These are phyloP conservation scores for Aspergillus haitiensis DNA, from an alignment of 495 filamentous ascomycete species.

Conservation along the genomic window DNA sequence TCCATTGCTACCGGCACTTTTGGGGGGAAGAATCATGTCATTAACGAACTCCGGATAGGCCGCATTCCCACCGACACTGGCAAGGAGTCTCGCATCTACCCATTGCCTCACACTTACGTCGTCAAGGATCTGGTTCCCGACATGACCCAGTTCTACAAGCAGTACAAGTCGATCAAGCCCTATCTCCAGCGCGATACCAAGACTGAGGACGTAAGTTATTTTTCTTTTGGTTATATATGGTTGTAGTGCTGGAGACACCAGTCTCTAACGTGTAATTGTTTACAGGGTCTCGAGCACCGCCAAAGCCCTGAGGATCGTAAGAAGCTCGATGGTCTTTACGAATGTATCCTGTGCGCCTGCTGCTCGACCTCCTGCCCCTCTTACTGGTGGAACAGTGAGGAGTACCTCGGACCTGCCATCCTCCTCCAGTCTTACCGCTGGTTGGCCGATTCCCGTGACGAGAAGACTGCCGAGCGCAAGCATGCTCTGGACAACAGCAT, in stretches of 20 bases:
- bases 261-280: background rate
- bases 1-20: background rate
- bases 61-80: conserved; percentile 84
- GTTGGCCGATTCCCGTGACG: conserved; percentile 89
- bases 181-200: conserved; percentile 88
- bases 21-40: conserved; percentile 1
- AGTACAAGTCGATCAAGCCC: conserved; percentile 99
- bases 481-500: conserved; percentile 94
- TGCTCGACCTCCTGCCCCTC: conserved; percentile 97
- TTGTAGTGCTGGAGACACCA: conserved; percentile 7
- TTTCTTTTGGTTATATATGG: background rate
- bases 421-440: conserved; percentile 96
- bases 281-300: conserved; percentile 80
- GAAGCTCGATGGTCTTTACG: conserved; percentile 97
- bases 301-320: conserved; percentile 86
- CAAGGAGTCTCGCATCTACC: conserved; percentile 92
- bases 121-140: conserved; percentile 99
- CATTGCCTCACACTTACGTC: conserved; percentile 96
- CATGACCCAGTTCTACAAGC: conserved; percentile 98
- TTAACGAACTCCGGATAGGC: conserved; percentile 53
- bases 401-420: conserved; percentile 96
- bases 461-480: conserved; percentile 83
- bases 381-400: conserved; percentile 99
- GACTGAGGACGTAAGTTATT: conserved; percentile 64
- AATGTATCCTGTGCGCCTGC: conserved; percentile 99